Conservation (phyloP, 805 yeast genomes). For the Ogataea polymorpha region DNA sequence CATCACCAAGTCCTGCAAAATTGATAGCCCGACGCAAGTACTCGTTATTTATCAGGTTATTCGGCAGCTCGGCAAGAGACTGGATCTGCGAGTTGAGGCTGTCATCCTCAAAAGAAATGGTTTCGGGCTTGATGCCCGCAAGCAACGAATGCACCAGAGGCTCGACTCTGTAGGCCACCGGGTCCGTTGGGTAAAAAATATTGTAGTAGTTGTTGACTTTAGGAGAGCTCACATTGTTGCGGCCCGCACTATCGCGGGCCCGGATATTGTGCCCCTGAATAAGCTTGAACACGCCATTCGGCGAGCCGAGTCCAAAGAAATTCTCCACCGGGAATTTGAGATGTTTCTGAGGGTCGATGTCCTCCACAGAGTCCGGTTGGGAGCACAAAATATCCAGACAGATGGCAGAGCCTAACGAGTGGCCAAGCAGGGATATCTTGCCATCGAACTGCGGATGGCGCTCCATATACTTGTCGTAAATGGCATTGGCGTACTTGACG, state of each 20-base stretch:
- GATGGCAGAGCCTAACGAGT: conserved; percentile 87
- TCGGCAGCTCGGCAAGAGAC: conserved; percentile 18
- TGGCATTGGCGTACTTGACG: conserved; percentile 57
- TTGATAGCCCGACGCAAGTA: conserved; percentile 20
- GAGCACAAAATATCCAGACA: conserved; percentile 67
- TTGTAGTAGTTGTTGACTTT: conserved; percentile 69
- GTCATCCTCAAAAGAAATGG: conserved; percentile 51
- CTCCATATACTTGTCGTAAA: conserved; percentile 54
- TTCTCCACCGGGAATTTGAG: conserved; percentile 72
- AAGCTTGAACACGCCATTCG: conserved; percentile 81
- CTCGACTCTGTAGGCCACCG: conserved; percentile 85
- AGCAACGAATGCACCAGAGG: conserved; percentile 63
- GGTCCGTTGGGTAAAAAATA: conserved; percentile 87
- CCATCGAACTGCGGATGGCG: conserved; percentile 76
- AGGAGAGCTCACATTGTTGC: conserved; percentile 39
- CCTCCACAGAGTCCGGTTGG: conserved; percentile 36
- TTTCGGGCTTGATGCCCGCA: conserved; percentile 49
- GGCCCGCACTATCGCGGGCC: conserved; percentile 31
- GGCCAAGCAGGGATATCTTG: conserved; percentile 80
- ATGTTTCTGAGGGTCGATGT: conserved; percentile 32
- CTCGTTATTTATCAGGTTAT: conserved; percentile 28
- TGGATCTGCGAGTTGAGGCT: conserved; percentile 41
- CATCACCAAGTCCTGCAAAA: conserved; percentile 16
- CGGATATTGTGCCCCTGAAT: conserved; percentile 62
- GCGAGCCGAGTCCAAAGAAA: conserved; percentile 83